These are phyloP conservation scores for Collybiopsis confluens DNA, from an alignment of 768 basidiomycete species.

Conservation along the genomic window DNA sequence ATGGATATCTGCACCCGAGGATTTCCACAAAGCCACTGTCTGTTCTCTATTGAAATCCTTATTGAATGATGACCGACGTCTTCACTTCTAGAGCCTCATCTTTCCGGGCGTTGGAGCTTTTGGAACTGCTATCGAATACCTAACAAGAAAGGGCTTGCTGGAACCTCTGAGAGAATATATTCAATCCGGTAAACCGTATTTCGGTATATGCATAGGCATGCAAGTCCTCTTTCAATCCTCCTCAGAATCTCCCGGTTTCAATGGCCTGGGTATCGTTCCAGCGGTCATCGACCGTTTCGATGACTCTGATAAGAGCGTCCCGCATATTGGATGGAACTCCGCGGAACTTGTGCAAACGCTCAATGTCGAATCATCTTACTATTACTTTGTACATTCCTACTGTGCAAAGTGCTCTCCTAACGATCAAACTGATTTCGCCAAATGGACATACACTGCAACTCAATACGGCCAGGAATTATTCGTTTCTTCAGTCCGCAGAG, in stretches of 20 bases:
- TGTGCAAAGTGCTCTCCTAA: constrained; percentile 70
- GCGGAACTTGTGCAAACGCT: constrained; percentile 53
- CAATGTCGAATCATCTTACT: constrained; percentile 52
- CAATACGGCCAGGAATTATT: constrained; percentile 95
- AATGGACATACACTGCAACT: constrained; percentile 83
- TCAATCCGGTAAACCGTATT: constrained; percentile 84
- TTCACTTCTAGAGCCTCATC: constrained; percentile 68
- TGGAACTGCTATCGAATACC: constrained; percentile 77
- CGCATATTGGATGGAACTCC: constrained; percentile 98
- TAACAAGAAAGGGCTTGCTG: constrained; percentile 67
- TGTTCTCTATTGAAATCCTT: constrained; percentile 30
- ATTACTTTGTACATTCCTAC: constrained; percentile 98
- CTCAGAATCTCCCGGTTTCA: constrained; percentile 59
- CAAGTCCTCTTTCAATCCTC: constrained; percentile 92
- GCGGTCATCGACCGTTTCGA: constrained; percentile 72
- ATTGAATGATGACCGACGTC: constrained; percentile 5
- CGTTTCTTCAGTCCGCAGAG: constrained; percentile 75
- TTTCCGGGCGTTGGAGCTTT: constrained; percentile 98
- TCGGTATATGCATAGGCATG: constrained; percentile 98
- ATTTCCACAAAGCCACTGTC: constrained; percentile 88
- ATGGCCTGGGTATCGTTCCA: constrained; percentile 87
- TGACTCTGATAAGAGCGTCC: constrained; percentile 76
- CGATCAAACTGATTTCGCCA: constrained; percentile 48
- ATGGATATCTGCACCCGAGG: constrained; percentile 79
- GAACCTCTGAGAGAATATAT: constrained; percentile 83